Conservation (phyloP, 345 rosid genomes). For the Eucalyptus leucophloia region DNA sequence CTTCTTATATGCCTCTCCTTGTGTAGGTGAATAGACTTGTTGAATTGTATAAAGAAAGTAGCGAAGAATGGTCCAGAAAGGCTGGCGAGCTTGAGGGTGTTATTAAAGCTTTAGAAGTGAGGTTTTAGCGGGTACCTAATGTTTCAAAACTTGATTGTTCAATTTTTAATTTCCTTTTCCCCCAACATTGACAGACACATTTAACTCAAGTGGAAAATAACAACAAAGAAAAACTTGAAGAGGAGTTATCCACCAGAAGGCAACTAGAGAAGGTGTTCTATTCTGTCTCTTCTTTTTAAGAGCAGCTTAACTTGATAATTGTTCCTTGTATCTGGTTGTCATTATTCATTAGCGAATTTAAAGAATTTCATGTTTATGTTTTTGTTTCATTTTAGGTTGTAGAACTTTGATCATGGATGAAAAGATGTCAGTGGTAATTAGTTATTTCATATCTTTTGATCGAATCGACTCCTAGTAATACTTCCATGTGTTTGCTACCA, state of each 20-base stretch:
- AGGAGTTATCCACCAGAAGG: constrained; percentile 53
- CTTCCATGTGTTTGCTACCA: background rate
- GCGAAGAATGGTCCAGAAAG: constrained; percentile 91
- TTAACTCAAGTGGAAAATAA: constrained; percentile 60
- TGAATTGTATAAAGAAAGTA: constrained; percentile 83
- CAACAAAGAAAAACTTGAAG: constrained; percentile 67
- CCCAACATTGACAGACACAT: constrained; percentile 30
- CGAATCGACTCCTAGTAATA: background rate
- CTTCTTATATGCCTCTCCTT: background rate
- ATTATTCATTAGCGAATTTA: background rate
- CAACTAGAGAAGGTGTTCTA: constrained; percentile 58
- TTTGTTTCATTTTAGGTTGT: background rate
- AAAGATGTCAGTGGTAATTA: background rate
- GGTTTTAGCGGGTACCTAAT: background rate
- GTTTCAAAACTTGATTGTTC: background rate
- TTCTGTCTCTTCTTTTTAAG: background rate
- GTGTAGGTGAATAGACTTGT: constrained; percentile 76
- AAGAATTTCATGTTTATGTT: background rate
- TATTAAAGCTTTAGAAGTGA: constrained; percentile 84
- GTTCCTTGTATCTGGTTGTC: background rate
- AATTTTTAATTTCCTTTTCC: background rate
- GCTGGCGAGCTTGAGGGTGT: constrained; percentile 98
- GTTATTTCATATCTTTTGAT: background rate
- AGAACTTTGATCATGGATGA: background rate
- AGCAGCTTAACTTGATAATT: background rate